Base-by-base conservation (phyloP, 2,329 filamentous ascomycete genomes). In the Fusarium sp. region DNA sequence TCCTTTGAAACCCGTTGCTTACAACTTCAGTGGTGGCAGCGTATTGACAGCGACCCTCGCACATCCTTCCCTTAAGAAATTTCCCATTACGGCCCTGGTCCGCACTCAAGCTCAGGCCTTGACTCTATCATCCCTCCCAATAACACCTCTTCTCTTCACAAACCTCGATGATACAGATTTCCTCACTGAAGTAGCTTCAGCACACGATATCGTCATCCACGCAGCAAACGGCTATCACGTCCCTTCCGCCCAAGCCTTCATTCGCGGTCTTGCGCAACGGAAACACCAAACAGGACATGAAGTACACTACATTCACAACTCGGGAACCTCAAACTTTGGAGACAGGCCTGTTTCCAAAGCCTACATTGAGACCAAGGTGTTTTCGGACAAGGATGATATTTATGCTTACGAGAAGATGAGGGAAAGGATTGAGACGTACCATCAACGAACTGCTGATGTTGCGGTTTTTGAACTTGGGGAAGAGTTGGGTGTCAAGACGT, bases 281-380 rank as follows among this genome's bases (percentile, higher is more conserved):
- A 69, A 63, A 15, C 14, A 1, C 1, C 10, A 68, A 4, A 69
- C 48, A 7, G 38, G 48, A 3, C 31, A 17, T 3, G 7, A 58
- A 5, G 56, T 63, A 2, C 48, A 69, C 6, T 69, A 69, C 6
- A 42, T 69, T 12, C 66, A 69, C 36, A 69, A 54, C 38, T 69
- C 66, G 11, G 64, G 66, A 3, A 56, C 64, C 5, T 69, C 66
- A 2, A 69, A 69, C 22, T 49, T 69, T 41, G 49, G 64, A 3
- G 51, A 69, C 1, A 36, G 38, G 1, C 64, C 64, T 35, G n/a
- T 63, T 12, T 69, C 66, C 1, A 39, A 39, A 8, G n/a, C 18
- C 9, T 54, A 69, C 14, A 26, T 28, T 6, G 64, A 56, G 33
- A 36, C 28, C 0, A 54, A 22, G 1, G 33, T 26, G 1, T 63